Base-by-base conservation (phyloP, 2,329 filamentous ascomycete genomes). In the Tolypocladium cylindrosporum region DNA sequence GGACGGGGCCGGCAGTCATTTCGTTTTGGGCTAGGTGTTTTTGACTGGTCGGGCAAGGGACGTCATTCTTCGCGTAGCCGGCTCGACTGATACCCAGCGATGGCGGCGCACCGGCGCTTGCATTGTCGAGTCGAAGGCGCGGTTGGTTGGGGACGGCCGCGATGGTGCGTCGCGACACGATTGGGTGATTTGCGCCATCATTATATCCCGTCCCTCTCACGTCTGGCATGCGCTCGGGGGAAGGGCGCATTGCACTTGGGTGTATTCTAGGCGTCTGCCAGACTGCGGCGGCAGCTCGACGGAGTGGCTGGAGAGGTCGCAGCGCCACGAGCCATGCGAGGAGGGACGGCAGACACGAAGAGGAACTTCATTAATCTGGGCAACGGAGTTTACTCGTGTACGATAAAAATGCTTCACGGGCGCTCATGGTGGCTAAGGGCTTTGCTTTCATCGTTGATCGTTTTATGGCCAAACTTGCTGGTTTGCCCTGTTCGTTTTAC, bases 361-460 rank as follows among this genome's bases (percentile, higher is more conserved):
- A 31, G 42, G n/a, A 24, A 7, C 21, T 36, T 34, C 19, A 37
- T 40, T 70, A 69, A 70, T 71, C 61, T 66, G 66, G 64, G 66
- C 67, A 68, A 69, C 61, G 62, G 64, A 64, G 61, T 65, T 66
- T 69, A 65, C 66, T 68, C 64, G 64, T 71, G 69, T 71, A 71
- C 62, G 65, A 71, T 66, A 68, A 67, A 66, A 63, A 59, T 59
- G 60, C 60, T 58, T 62, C 57, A 58, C 56, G 61, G 62, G 61
- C 62, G 63, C 57, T 59, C 53, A 58, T 52, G 48, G 34, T 52
- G 43, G 57, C 19, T 55, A 51, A 62, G 60, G 45, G 42, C 54
- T 61, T 58, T 58, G 53, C 39, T 50, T 50, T 50, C 9, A 27
- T 34, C 27, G 27, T 10, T n/a, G n/a, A 16, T 34, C 27, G 27